Evolutionary conservation across 1,284 basidiomycete species (phyloP).

Genomic region (Xanthoconium separans): DNA sequence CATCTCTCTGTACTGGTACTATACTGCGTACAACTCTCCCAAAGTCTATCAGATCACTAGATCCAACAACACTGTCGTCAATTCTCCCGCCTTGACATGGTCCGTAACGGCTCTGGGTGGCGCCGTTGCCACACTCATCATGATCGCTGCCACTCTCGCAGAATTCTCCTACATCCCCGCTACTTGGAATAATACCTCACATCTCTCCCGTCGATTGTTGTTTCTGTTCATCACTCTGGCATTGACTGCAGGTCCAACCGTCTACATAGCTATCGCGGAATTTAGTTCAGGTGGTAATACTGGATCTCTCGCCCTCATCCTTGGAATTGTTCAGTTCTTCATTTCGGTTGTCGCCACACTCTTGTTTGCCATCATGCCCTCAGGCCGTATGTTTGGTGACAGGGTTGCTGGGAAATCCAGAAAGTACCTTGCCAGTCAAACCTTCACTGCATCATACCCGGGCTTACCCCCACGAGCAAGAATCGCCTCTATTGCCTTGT

Average conservation of each 20-base stretch:
- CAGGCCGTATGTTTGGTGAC: slow-evolving; percentile 94
- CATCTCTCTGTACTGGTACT: slow-evolving; percentile 90
- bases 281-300: slow-evolving; percentile 48
- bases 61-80: slow-evolving; percentile 38
- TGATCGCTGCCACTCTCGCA: slow-evolving; percentile 88
- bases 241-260: slow-evolving; percentile 84
- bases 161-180: slow-evolving; percentile 96
- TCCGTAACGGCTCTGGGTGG: slow-evolving; percentile 89
- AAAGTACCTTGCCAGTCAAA: slow-evolving; percentile 94
- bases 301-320: slow-evolving; percentile 75
- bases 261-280: slow-evolving; percentile 83
- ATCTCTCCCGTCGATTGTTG: slow-evolving; percentile 82
- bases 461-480: slow-evolving; percentile 60
- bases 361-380: slow-evolving; percentile 85
- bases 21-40: slow-evolving; percentile 92
- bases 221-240: slow-evolving; percentile 85
- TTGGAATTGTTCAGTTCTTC: slow-evolving; percentile 91
- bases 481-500: slow-evolving; percentile 73
- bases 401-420: slow-evolving; percentile 89
- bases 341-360: slow-evolving; percentile 81
- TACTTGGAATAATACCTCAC: slow-evolving; percentile 96
- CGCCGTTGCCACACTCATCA: slow-evolving; percentile 86
- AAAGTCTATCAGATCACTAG: slow-evolving; percentile 61
- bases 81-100: slow-evolving; percentile 77
- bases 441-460: slow-evolving; percentile 94